Evolutionary conservation across 2,329 filamentous ascomycete species (phyloP).

Genomic region (Scytalidium lignicola): DNA sequence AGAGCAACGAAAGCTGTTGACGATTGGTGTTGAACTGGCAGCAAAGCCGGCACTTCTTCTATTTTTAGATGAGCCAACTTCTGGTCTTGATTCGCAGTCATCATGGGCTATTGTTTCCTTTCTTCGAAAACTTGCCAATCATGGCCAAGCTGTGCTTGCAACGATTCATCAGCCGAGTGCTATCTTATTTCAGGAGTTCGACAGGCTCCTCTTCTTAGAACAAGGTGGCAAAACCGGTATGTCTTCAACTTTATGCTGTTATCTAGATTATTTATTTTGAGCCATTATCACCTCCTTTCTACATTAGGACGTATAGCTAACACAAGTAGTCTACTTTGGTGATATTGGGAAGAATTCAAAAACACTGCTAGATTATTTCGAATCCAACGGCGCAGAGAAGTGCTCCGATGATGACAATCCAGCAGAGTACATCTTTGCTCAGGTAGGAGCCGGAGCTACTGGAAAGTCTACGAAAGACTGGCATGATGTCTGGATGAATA

Average conservation of each 20-base stretch:
- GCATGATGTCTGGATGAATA: slow-evolving; percentile 38
- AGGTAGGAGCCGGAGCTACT: slow-evolving; percentile 55
- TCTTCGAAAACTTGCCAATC: slow-evolving; percentile 83
- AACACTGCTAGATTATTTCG: slow-evolving; percentile 58
- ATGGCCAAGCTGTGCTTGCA: slow-evolving; percentile 85
- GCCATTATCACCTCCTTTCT: no score
- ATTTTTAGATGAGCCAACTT: slow-evolving; percentile 93
- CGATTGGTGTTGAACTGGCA: slow-evolving; percentile 92
- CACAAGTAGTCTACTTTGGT: slow-evolving; percentile 64
- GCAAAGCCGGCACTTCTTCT: slow-evolving; percentile 85
- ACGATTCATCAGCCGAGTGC: slow-evolving; percentile 95
- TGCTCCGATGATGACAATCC: slow-evolving; percentile 71
- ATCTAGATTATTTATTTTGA: no score
- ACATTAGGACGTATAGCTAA: no score
- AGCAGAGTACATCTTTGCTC: slow-evolving; percentile 52
- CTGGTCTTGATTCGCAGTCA: slow-evolving; percentile 88
- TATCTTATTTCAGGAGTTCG: slow-evolving; percentile 88
- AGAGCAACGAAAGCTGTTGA: slow-evolving; percentile 70
- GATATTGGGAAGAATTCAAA: slow-evolving; percentile 54
- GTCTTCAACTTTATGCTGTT: slow-evolving; percentile 33
- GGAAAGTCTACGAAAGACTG: slow-evolving; percentile 56
- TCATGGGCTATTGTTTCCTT: slow-evolving; percentile 89
- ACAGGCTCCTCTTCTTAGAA: slow-evolving; percentile 74
- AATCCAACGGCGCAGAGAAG: slow-evolving; percentile 59
- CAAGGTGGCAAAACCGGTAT: slow-evolving; percentile 67